phyloP scores from a whole-genome alignment of 768 basidiomycete species.

The Termitomyces sp. region DNA sequence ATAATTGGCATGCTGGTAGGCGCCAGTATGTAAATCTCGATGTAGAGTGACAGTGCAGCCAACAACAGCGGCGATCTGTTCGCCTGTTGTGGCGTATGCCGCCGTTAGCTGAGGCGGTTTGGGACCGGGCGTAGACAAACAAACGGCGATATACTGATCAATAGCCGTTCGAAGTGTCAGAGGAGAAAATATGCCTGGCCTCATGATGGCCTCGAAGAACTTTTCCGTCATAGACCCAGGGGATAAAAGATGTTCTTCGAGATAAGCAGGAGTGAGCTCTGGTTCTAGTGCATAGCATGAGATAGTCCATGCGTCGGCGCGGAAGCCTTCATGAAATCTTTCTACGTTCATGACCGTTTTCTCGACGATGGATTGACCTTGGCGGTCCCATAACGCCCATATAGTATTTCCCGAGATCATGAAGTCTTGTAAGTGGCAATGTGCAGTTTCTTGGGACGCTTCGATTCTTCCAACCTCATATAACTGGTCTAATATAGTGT shows the following conservation, averaged over 20 bases:
- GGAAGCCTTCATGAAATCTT: constrained; percentile 26
- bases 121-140: constrained; percentile 59
- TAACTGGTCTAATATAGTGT: constrained; percentile 52
- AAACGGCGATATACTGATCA: constrained; percentile 73
- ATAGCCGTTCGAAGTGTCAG: constrained; percentile 79
- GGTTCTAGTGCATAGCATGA: constrained; percentile 64
- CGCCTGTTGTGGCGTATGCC: constrained; percentile 61
- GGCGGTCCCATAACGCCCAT: constrained; percentile 76
- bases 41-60: constrained; percentile 79
- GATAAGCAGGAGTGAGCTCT: constrained; percentile 78
- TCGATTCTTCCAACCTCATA: constrained; percentile 54
- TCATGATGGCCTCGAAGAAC: constrained; percentile 79
- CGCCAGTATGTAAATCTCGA: constrained; percentile 74
- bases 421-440: constrained; percentile 79
- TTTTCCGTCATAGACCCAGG: constrained; percentile 71
- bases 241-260: constrained; percentile 76
- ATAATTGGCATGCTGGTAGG: constrained; percentile 70
- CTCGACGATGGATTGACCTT: constrained; percentile 71
- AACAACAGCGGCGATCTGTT: constrained; percentile 79
- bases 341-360: constrained; percentile 42
- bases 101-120: constrained; percentile 52
- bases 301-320: constrained; percentile 42
- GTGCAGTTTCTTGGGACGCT: constrained; percentile 53
- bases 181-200: constrained; percentile 84
- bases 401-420: constrained; percentile 49